Evolutionary conservation across 1,139 yeast species (phyloP), one percentile per base, ranked within the genome.

Genomic region (Kluyveromyces sp.): DNA sequence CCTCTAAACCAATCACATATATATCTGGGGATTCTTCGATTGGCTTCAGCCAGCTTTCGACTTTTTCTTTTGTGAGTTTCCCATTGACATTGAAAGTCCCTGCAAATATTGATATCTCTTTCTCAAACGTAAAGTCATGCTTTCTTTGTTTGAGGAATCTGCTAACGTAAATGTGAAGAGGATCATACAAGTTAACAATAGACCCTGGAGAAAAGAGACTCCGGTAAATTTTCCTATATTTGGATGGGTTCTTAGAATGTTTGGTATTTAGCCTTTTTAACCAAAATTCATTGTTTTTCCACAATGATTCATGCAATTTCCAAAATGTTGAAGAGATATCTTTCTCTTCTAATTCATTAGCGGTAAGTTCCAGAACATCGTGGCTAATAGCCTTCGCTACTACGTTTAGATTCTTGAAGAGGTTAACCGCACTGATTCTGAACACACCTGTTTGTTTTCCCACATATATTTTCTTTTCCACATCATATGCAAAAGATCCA

Each of bases 1-100:
- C 99, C 64, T 94, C 96, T 47, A 94, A 71, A 2, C 96, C 97
- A 52, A 94, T 73, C 30, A 85, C 79, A 38, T 85, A 86, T 25
- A 92, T 62, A 61, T 90, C 97, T 48, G 86, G 77, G 31, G 63
- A 52, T 3, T 62, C 66, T 29, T 55, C 51, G 1, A 49, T 39
- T 0, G 89, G 88, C 51, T 74, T 79, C 2, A 84, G 53, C 84
- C 89, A 81, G 2, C 70, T 64, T 2, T 65, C 61, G n/a, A 81
- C 65, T 53, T 75, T 77, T 1, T 77, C 83, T 8, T 74, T 73
- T 43, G 72, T 70, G 21, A 72, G 63, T 21, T 74, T 72, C 0
- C 85, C 92, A 61, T 83, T 81, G 25, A 83, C 83, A 55, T 84
- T 84, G 57, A 81, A 84, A 0, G 90, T 83, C 1, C 85, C 80